Percentiles rank a stretch among this genome's conserved stretches.
These are phyloP conservation scores for Collybia mongolica DNA, from an alignment of 768 basidiomycete genomes.

Conservation along the genomic window DNA sequence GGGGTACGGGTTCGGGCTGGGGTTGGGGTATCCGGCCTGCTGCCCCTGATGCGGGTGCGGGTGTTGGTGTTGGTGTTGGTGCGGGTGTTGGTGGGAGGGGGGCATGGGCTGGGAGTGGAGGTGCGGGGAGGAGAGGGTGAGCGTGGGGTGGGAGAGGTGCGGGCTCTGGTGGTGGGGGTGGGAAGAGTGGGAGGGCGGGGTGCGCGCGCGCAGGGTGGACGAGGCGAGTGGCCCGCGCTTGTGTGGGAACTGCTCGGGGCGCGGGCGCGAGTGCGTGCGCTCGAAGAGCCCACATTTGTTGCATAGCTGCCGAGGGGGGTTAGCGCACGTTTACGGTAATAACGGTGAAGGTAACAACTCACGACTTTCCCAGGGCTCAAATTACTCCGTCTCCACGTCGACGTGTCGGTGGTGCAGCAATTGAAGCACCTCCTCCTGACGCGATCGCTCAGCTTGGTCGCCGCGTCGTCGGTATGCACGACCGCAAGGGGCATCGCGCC, in stretches of 20 bases:
- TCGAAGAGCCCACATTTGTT: conserved; percentile 83
- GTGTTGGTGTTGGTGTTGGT: not conserved
- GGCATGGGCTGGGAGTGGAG: not conserved
- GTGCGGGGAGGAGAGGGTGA: not conserved
- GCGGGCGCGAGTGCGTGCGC: conserved; percentile 74
- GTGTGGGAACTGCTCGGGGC: conserved; percentile 81
- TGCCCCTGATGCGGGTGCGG: not conserved
- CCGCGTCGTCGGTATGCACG: conserved; percentile 72
- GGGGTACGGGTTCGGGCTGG: not conserved
- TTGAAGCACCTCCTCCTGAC: conserved; percentile 81
- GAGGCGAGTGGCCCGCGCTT: conserved; percentile 68
- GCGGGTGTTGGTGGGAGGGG: not conserved
- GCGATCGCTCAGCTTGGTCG: conserved; percentile 76
- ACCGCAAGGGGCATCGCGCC: conserved; percentile 30
- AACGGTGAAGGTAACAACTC: no score
- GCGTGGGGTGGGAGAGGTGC: not conserved
- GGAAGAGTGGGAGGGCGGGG: conserved; percentile 34
- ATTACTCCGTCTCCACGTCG: conserved; percentile 77
- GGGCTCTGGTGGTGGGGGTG: conserved; percentile 28
- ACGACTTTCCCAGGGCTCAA: conserved; percentile 80
- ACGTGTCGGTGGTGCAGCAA: conserved; percentile 82
- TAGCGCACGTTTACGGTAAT: no score
- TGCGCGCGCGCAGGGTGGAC: conserved; percentile 47
- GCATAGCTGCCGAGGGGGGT: conserved; percentile 47
- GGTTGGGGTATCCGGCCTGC: not conserved